Conservation (phyloP, 192 early-diverging fungal species). For the Linnemannia elongata region DNA sequence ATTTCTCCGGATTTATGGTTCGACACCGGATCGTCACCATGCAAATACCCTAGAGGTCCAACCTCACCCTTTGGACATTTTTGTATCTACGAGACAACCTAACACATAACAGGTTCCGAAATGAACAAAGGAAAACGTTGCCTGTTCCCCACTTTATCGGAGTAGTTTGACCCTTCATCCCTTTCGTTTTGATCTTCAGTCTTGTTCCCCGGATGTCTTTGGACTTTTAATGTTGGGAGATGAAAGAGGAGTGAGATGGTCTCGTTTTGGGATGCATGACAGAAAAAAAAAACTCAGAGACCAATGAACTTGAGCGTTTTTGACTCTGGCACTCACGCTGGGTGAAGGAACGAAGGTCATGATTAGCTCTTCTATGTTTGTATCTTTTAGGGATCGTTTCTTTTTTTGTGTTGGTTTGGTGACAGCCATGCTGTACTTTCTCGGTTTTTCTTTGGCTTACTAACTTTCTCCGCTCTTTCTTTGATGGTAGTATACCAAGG, state of each 20-base stretch:
- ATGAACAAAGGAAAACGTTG: neutral
- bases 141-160: neutral
- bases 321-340: neutral
- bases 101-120: neutral
- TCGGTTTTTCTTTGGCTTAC: too few relatives aligned
- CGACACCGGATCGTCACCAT: neutral
- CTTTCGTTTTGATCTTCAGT: neutral
- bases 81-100: neutral
- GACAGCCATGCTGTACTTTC: too few relatives aligned
- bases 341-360: neutral
- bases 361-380: neutral
- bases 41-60: constrained; percentile 1
- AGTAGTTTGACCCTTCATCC: neutral
- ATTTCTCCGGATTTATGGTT: neutral
- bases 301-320: neutral
- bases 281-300: neutral
- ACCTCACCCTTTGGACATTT: neutral
- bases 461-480: too few relatives aligned
- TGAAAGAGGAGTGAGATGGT: neutral
- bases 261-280: neutral
- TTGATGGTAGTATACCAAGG: too few relatives aligned
- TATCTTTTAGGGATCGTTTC: neutral
- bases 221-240: neutral
- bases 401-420: too few relatives aligned
- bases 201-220: neutral